Conservation (phyloP, 1,139 yeast genomes). For the Lizanozyma gosingica region DNA sequence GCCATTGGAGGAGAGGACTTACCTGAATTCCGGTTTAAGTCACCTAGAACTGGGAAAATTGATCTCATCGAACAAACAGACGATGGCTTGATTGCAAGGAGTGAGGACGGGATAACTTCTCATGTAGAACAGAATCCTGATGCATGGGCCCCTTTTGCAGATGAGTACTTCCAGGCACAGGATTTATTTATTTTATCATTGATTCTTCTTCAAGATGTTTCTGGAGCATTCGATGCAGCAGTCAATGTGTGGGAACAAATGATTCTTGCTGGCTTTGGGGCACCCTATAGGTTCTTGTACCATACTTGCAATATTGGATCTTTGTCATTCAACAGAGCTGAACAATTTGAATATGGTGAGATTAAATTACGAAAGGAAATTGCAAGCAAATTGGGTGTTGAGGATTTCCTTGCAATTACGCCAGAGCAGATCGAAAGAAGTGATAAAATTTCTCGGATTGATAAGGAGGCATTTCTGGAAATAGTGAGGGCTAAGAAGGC, state of each 20-base stretch:
- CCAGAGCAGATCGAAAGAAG: neutral
- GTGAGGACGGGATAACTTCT: neutral
- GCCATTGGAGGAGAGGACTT: neutral
- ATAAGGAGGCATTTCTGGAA: neutral
- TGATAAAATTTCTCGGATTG: neutral
- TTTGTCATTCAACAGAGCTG: conserved; percentile 61
- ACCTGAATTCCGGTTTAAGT: neutral
- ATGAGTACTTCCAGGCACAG: conserved; percentile 67
- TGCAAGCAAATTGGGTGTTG: neutral
- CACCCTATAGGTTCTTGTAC: conserved; percentile 54
- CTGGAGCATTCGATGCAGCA: neutral
- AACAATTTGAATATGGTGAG: conserved; percentile 49
- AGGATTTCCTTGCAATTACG: neutral
- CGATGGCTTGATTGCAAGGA: neutral
- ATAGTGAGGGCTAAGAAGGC: neutral
- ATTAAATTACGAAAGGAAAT: conserved; percentile 13
- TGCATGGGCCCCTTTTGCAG: conserved; percentile 65
- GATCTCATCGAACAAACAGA: neutral
- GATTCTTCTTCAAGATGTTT: neutral
- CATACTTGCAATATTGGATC: conserved; percentile 71
- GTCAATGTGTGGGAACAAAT: conserved; percentile 38
- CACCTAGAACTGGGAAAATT: neutral
- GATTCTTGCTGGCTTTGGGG: conserved; percentile 55
- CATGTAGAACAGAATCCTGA: conserved; percentile 18
- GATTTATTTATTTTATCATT: conserved; percentile 34